phyloP scores from a whole-genome alignment of 345 rosid genomes.

The Rhizophora mangle region DNA sequence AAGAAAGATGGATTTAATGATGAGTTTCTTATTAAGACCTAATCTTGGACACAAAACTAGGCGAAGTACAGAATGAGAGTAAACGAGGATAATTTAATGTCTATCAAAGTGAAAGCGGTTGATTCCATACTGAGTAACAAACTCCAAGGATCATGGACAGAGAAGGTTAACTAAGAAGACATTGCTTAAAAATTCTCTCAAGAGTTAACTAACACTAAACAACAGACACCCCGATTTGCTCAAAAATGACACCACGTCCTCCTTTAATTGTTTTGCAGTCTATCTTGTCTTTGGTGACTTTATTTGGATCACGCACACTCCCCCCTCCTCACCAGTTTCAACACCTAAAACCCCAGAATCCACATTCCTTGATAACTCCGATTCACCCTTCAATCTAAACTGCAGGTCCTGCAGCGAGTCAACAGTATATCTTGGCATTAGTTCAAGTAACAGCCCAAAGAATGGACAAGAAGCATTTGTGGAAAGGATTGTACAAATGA shows the following conservation, averaged over 20 bases:
- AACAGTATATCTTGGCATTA: conserved; percentile 38
- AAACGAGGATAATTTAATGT: conserved; percentile 11
- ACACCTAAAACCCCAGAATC: conserved; percentile 27
- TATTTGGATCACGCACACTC: not conserved
- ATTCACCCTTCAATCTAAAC: conserved; percentile 23
- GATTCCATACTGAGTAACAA: conserved; percentile 42
- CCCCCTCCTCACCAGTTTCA: conserved; percentile 26
- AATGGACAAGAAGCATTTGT: conserved; percentile 45
- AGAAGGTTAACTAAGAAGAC: conserved; percentile 38
- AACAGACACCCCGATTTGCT: conserved; percentile 61
- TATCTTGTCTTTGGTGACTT: conserved; percentile 28
- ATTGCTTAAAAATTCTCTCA: conserved; percentile 33
- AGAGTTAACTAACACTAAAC: conserved; percentile 19
- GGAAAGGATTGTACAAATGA: conserved; percentile 21
- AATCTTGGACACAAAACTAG: conserved; percentile 36
- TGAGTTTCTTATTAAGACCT: conserved; percentile 33
- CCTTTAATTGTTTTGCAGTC: conserved; percentile 31
- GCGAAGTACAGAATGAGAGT: conserved; percentile 15
- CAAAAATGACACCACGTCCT: conserved; percentile 50
- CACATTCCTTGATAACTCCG: conserved; percentile 29
- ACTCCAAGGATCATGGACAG: conserved; percentile 31
- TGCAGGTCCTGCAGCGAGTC: conserved; percentile 37
- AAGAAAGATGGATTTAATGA: conserved; percentile 14
- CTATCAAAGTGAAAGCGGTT: conserved; percentile 26
- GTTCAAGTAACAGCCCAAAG: conserved; percentile 41